Conservation (phyloP, 2,329 filamentous ascomycete species). For the Teratosphaeriaceae sp. region DNA sequence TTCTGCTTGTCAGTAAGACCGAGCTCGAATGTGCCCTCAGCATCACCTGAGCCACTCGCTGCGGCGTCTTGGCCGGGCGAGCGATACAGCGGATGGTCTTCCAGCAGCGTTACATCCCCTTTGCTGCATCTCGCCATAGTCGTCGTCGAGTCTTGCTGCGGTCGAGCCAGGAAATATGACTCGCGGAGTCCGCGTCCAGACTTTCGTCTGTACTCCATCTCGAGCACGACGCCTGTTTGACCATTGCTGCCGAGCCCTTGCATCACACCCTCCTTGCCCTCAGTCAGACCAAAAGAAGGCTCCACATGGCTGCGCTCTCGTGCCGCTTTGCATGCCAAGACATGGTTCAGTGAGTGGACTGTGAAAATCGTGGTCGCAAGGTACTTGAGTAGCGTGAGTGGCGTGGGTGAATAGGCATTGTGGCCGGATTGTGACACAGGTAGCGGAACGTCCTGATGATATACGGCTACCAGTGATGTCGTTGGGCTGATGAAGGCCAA, state of each 20-base stretch:
- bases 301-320: conserved; percentile 66
- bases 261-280: conserved; percentile 71
- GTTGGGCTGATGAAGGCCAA: conserved; percentile 60
- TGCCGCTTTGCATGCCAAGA: conserved; percentile 67
- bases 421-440: conserved; percentile 15
- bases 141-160: conserved; percentile 1
- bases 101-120: conserved; percentile 52
- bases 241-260: conserved; percentile 56
- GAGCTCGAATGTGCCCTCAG: conserved; percentile 73
- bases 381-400: conserved; percentile 68
- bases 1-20: conserved; percentile 87
- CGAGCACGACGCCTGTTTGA: conserved; percentile 58
- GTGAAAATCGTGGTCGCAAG: conserved; percentile 83
- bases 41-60: conserved; percentile 46
- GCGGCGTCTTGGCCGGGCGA: conserved; percentile 34
- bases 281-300: conserved; percentile 71
- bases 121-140: conserved; percentile 14
- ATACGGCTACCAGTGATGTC: conserved; percentile 68
- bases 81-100: conserved; percentile 68
- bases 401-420: conserved; percentile 56
- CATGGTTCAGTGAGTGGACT: conserved; percentile 65
- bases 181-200: conserved; percentile 74
- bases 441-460: conserved; percentile 65
- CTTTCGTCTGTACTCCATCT: conserved; percentile 80
- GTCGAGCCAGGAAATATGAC: conserved; percentile 50